Evolutionary conservation across 306 rosid genomes (phyloP), one percentile per base, ranked within the genome.

Genomic region (Gastrolobium villosum): DNA sequence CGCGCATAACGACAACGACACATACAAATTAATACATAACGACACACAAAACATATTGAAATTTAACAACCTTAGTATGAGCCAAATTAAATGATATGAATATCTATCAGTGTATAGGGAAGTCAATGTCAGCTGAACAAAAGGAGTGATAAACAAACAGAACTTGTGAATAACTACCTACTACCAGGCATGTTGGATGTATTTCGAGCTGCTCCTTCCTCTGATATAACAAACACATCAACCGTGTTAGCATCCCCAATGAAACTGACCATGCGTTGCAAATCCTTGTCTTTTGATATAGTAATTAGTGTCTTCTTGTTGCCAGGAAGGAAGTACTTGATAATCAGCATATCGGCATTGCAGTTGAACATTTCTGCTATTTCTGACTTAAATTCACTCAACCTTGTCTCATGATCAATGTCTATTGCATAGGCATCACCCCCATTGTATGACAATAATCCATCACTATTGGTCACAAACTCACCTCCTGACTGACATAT

Each of bases 401-500:
- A 75, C 70, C 34, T 85, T 32, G 99, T 92, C 62, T 86, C 62
- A 28, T 85, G 79, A 80, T 92, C 98, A 78, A 95, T 90, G 90
- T 89, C 96, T 26, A 92, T 77, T 4, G 99, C 99, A 71, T 89
- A 91, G 26, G 99, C 98, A 3, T 92, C 98, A 3, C 99, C 99
- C 3, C 99, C 99, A 75, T 39, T 79, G 85, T 91, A 95, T 6
- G 88, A 82, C 79, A 92, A 82, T 48, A 88, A 87, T 55, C 98
- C 99, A 79, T 95, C 99, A 84, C 76, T 84, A 56, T 87, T 82
- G 5, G 85, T 83, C 80, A 95, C 89, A 84, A 92, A 92, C 73
- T 92, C 95, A 68, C 97, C 98, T 15, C 99, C 97, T 7, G 92
- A 91, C 70, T 95, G 97, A 82, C 98, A 92, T 82, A 95, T 95